These are phyloP conservation scores for Allium fistulosum DNA, from an alignment of 106 monocot species.

Conservation along the genomic window DNA sequence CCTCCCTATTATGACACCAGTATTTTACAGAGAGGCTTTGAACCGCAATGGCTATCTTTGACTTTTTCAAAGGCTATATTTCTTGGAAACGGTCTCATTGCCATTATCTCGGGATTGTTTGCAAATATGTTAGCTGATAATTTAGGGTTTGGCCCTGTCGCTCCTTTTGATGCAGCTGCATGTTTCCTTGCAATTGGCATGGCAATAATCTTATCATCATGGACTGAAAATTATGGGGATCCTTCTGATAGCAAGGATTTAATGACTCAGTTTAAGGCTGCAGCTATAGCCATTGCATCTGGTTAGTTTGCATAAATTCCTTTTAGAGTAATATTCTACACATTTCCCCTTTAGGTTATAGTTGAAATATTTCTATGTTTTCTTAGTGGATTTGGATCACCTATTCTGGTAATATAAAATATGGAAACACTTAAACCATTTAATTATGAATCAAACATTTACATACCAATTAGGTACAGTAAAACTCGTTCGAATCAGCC, in stretches of 20 bases:
- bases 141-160: constrained; percentile 86
- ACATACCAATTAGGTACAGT: too few species aligned
- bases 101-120: constrained; percentile 77
- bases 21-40: constrained; percentile 83
- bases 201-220: constrained; percentile 80
- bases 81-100: constrained; percentile 93
- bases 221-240: constrained; percentile 97
- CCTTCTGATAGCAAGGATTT: constrained; percentile 84
- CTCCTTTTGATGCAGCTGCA: constrained; percentile 97
- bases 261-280: constrained; percentile 77
- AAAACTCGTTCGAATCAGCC: too few species aligned
- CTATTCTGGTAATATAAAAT: too few species aligned
- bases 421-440: too few species aligned
- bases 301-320: constrained; percentile 29
- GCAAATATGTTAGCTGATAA: constrained; percentile 81
- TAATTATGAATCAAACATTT: too few species aligned
- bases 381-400: too few species aligned
- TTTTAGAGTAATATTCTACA: too few species aligned
- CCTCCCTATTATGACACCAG: too few species aligned
- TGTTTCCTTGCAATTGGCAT: constrained; percentile 92
- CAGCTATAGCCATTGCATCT: constrained; percentile 88
- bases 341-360: too few species aligned
- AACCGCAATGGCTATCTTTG: constrained; percentile 89
- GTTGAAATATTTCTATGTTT: too few species aligned
- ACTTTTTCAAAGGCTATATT: constrained; percentile 99